Evolutionary conservation across 352 stramenopile species (phyloP).

Genomic region (Globisporangium nagaii): DNA sequence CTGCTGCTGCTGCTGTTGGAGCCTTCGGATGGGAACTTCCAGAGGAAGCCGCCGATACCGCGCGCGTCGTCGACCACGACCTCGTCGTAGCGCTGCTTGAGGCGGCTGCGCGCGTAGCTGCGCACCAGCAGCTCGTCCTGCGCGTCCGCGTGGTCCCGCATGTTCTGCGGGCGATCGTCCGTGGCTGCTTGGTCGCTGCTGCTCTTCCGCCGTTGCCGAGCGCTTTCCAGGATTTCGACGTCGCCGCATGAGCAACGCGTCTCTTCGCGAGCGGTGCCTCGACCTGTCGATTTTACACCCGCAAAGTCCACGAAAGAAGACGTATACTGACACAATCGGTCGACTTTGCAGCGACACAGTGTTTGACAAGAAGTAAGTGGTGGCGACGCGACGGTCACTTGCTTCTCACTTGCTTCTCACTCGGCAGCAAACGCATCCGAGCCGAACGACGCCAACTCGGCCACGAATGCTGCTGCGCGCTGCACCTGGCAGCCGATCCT

Average conservation of each 20-base stretch:
- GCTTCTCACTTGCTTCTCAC: not conserved
- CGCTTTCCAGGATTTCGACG: too few relatives aligned
- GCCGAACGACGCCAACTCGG: slow-evolving; percentile 32
- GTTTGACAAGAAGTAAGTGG: too few relatives aligned
- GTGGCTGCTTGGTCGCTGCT: too few relatives aligned
- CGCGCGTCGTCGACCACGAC: slow-evolving; percentile 13
- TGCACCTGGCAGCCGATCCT: slow-evolving; percentile 29
- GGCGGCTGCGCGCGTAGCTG: slow-evolving; percentile 12
- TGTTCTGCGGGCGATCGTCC: not conserved
- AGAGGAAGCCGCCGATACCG: slow-evolving; percentile 32
- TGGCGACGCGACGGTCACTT: too few relatives aligned
- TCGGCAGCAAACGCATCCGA: slow-evolving; percentile 1
- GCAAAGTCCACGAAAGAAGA: too few relatives aligned
- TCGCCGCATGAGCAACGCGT: too few relatives aligned
- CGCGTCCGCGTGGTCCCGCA: slow-evolving; percentile 2
- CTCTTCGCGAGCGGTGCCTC: too few relatives aligned
- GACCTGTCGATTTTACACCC: too few relatives aligned
- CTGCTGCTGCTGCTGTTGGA: slow-evolving; percentile 21
- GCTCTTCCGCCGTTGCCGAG: too few relatives aligned
- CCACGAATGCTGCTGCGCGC: slow-evolving; percentile 18
- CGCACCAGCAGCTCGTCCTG: slow-evolving; percentile 12
- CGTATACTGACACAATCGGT: too few relatives aligned
- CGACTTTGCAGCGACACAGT: too few relatives aligned
- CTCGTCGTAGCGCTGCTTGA: slow-evolving; percentile 10
- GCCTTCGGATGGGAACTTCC: slow-evolving; percentile 70